phyloP scores from a whole-genome alignment of 2,329 filamentous ascomycete species.

The Xylariaceae sp. region DNA sequence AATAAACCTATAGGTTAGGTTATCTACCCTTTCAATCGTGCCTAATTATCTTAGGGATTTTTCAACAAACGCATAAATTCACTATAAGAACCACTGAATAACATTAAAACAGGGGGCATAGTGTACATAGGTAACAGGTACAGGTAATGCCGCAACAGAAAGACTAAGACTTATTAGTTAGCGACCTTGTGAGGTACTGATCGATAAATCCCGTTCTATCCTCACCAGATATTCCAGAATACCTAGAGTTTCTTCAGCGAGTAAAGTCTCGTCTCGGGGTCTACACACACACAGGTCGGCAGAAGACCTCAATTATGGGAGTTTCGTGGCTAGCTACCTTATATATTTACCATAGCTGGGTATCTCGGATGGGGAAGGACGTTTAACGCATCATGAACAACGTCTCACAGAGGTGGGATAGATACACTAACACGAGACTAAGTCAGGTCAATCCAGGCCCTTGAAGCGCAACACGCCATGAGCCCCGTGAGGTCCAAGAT shows the following conservation, averaged over 20 bases:
- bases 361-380: slow-evolving; percentile 16
- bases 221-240: neutral
- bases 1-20: no score
- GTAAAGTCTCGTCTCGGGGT: neutral
- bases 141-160: no score
- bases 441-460: slow-evolving; percentile 47
- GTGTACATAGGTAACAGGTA: no score
- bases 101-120: no score
- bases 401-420: neutral
- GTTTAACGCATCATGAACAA: neutral
- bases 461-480: slow-evolving; percentile 56
- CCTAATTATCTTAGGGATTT: no score
- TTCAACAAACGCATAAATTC: no score
- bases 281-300: neutral
- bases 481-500: slow-evolving; percentile 53
- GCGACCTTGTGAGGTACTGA: neutral
- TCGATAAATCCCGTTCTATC: neutral
- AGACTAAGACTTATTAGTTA: neutral
- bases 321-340: no score
- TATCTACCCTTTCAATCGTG: no score
- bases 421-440: neutral
- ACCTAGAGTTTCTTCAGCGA: neutral
- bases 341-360: slow-evolving; percentile 17
- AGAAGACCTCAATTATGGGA: neutral
- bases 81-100: no score